Percentiles rank a stretch among this genome's conserved stretches.
phyloP scores from a whole-genome alignment of 2,329 filamentous ascomycete genomes.

The Hypoxylon sp. region DNA sequence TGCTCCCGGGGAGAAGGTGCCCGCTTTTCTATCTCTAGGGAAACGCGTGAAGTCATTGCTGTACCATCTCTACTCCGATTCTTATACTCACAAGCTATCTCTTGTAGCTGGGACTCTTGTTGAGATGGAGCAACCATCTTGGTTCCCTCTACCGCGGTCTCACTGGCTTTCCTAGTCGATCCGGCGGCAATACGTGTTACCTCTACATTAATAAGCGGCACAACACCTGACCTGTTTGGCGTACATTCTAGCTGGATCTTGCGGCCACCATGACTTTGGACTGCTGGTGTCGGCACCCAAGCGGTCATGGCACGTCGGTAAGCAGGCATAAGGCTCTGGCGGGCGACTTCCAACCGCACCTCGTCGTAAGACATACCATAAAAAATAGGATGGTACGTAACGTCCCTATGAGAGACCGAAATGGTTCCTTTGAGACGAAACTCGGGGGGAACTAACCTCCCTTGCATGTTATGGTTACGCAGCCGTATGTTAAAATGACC shows the following conservation, averaged over 20 bases:
- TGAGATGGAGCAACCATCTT: background rate
- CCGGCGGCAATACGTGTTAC: background rate
- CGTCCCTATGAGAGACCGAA: slow-evolving; percentile 21
- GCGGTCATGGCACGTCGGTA: background rate
- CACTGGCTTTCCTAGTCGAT: background rate
- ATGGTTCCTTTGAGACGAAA: slow-evolving; percentile 14
- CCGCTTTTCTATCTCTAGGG: background rate
- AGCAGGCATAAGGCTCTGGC: slow-evolving; percentile 13
- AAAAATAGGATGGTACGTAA: slow-evolving; percentile 20
- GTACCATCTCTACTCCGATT: background rate
- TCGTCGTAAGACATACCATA: slow-evolving; percentile 26
- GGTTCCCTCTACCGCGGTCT: background rate
- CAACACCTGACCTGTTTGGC: background rate
- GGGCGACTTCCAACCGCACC: slow-evolving; percentile 16
- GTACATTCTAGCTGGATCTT: background rate
- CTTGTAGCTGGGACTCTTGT: background rate
- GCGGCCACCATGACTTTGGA: background rate
- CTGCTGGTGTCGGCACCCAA: slow-evolving; percentile 5
- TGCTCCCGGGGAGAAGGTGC: background rate
- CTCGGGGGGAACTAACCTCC: slow-evolving; percentile 4
- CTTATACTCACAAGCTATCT: background rate
- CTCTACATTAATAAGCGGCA: background rate
- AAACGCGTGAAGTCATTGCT: background rate
- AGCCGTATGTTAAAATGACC: slow-evolving; percentile 26
- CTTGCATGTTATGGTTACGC: slow-evolving; percentile 22